Percentiles rank a stretch among this genome's conserved stretches.
Conservation (phyloP, 2,329 filamentous ascomycete species). For the Hymenoscyphus repandus region DNA sequence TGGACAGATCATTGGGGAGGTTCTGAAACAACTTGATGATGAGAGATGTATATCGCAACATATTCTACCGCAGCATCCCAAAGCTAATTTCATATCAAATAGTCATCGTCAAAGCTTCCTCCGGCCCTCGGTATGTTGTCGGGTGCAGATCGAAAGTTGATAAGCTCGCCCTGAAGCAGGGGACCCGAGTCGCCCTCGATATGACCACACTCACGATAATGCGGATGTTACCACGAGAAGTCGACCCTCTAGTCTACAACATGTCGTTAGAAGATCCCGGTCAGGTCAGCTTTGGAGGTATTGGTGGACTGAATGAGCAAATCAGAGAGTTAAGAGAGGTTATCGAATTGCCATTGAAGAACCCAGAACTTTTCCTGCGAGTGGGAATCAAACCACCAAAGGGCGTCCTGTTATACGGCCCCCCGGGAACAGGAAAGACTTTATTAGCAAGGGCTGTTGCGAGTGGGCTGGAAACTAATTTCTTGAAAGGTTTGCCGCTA, state of each 20-base stretch:
- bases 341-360: constrained; percentile 96
- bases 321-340: constrained; percentile 96
- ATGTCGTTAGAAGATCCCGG: constrained; percentile 99
- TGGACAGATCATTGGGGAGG: constrained; percentile 98
- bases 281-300: constrained; percentile 95
- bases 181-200: constrained; percentile 92
- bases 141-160: constrained; percentile 98
- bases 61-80: background rate
- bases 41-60: constrained; percentile 74
- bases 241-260: constrained; percentile 98
- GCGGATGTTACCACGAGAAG: constrained; percentile 98
- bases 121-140: constrained; percentile 94
- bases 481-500: constrained; percentile 72
- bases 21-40: constrained; percentile 96
- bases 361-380: constrained; percentile 92
- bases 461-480: constrained; percentile 95
- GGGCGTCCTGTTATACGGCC: constrained; percentile 92
- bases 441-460: constrained; percentile 90
- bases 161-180: constrained; percentile 95
- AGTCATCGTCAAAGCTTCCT: constrained; percentile 99
- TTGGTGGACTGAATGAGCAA: constrained; percentile 96
- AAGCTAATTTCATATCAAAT: constrained; percentile 21
- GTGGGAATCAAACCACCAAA: constrained; percentile 99
- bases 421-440: constrained; percentile 95
- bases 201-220: constrained; percentile 99